Evolutionary conservation across 1,284 basidiomycete genomes (phyloP), one percentile per base, ranked within the genome.

Genomic region (Tilletia setariae): DNA sequence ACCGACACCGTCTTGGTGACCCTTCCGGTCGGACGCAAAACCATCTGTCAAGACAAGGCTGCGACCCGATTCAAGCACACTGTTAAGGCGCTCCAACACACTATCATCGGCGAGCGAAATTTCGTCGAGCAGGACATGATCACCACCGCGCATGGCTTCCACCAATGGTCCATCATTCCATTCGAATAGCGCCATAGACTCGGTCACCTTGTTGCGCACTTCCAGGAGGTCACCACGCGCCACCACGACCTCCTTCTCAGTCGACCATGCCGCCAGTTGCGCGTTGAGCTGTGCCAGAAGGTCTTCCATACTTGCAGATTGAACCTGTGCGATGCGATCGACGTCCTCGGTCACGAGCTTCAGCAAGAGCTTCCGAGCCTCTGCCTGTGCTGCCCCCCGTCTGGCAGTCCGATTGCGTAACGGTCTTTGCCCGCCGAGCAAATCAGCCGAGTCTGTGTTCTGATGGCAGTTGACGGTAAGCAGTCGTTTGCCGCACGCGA

Each of bases 61-160:
- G 32, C 97, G 87, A 1, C 88, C 90, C 1, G 94, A 90, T 80
- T 99, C 96, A 30, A 99, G 86, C 19, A 98, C 95, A 72, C 93
- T 96, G 83, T 99, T 99, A 68, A 99, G 87, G 49, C 96, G 89
- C 83, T 99, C 96, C 1, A 99, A 88, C 1, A 99, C 96, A 0
- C 94, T 97, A 82, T 99, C 96, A 80, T 99, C 96, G 0, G 96
- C 96, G 6, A 99, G 86, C 1, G 96, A 98, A 42, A 98, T 95
- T 80, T 99, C 96, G 80, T 99, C 96, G 25, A 99, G 87, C 3
- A 99, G 86, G 73, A 98, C 90, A 7, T 96, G 86, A 74, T 92
- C 90, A 21, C 94, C 96, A 21, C 84, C 82, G 4, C 86, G 86
- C 96, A 99, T 98, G 4, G 96, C 91, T 75, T 93, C 88, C 19